These are phyloP conservation scores for Alloteropsis angusta DNA, from an alignment of 202 grass and related monocot species.

Conservation along the genomic window DNA sequence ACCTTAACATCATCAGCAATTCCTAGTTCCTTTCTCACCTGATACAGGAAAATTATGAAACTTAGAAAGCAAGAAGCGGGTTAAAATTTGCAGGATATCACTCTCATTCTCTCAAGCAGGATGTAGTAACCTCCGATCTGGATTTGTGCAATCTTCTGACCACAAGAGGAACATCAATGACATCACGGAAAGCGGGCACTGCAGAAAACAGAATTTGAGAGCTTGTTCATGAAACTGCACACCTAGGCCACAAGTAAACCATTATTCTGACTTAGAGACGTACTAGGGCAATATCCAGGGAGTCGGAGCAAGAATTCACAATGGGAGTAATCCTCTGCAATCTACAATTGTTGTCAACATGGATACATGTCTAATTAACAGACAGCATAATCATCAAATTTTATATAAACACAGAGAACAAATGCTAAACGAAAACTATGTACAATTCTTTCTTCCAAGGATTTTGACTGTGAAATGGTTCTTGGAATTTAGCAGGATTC, in stretches of 20 bases:
- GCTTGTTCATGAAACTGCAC: not conserved
- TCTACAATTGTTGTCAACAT: conserved; percentile 42
- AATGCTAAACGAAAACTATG: not conserved
- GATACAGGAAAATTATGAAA: conserved; percentile 23
- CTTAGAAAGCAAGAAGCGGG: not conserved
- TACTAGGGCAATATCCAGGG: conserved; percentile 97
- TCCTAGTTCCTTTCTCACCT: conserved; percentile 83
- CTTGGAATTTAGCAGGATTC: not conserved
- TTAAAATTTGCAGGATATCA: not conserved
- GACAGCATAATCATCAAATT: not conserved
- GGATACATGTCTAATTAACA: conserved; percentile 15
- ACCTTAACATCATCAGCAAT: conserved; percentile 84
- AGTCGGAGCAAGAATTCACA: conserved; percentile 94
- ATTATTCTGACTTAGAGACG: conserved; percentile 26
- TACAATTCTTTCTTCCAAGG: not conserved
- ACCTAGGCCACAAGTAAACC: not conserved
- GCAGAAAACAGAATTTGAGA: conserved; percentile 19
- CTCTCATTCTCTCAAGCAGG: not conserved
- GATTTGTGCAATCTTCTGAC: conserved; percentile 85
- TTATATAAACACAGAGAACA: not conserved
- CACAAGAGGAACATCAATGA: conserved; percentile 88
- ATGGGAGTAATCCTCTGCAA: conserved; percentile 92
- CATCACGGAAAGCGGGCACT: conserved; percentile 97
- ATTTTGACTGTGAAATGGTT: not conserved
- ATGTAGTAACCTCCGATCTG: conserved; percentile 54